Evolutionary conservation across 2,329 filamentous ascomycete genomes (phyloP).

Genomic region (Aureobasidium sp.): DNA sequence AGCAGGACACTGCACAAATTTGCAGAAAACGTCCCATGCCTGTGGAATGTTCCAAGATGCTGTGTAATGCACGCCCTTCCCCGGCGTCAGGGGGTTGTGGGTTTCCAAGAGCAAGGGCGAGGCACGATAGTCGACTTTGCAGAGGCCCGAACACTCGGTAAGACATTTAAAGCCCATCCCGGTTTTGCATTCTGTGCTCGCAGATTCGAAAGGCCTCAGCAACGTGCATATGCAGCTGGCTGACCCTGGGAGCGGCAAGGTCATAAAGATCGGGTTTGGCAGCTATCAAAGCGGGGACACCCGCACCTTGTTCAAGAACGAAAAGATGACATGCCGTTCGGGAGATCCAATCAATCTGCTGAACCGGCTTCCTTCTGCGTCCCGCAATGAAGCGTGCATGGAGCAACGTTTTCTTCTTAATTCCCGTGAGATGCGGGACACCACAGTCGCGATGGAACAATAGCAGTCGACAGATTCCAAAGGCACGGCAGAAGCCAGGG

Average conservation of each 20-base stretch:
- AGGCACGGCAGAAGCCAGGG: too few relatives aligned
- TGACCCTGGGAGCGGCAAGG: slow-evolving; percentile 6
- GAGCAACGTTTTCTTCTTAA: not conserved
- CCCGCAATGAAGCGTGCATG: not conserved
- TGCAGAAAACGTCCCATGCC: not conserved
- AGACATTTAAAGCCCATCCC: not conserved
- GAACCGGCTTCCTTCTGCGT: not conserved
- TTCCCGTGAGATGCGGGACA: not conserved
- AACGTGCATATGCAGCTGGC: slow-evolving; percentile 8
- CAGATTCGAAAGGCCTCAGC: not conserved
- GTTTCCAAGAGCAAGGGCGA: not conserved
- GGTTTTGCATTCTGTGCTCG: not conserved
- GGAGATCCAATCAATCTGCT: slow-evolving; percentile 4
- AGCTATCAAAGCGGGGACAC: slow-evolving; percentile 10
- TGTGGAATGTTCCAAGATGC: not conserved
- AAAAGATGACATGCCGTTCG: not conserved
- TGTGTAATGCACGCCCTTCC: slow-evolving; percentile 1
- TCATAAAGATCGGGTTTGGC: not conserved
- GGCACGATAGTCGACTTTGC: not conserved
- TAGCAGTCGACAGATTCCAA: not conserved
- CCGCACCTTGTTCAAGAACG: not conserved
- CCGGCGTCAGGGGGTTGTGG: not conserved
- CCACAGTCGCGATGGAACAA: not conserved
- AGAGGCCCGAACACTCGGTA: not conserved
- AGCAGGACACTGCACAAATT: not conserved